Evolutionary conservation across 1,139 yeast species (phyloP).

Genomic region (Pneumocystis oryctolagi): DNA sequence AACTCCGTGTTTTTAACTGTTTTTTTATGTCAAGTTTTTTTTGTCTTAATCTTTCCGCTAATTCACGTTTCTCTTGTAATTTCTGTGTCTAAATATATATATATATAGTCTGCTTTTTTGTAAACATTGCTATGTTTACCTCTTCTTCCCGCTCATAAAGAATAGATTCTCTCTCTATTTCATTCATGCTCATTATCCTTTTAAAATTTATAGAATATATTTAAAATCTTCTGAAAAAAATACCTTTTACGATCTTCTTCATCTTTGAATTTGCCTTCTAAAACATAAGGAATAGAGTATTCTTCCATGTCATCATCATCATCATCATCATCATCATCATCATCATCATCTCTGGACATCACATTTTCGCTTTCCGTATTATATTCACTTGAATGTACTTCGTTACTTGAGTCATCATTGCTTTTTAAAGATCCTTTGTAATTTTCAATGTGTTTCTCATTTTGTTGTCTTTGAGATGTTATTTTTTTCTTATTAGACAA

Average conservation of each 20-base stretch:
- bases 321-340: conserved; percentile 30
- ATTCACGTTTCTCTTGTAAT: conserved; percentile 63
- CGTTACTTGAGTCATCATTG: conserved; percentile 19
- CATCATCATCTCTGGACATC: conserved; percentile 27
- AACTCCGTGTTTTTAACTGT: conserved; percentile 23
- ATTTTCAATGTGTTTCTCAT: conserved; percentile 16
- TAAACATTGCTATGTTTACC: conserved; percentile 33
- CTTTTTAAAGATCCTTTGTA: conserved; percentile 19
- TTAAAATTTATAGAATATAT: not conserved
- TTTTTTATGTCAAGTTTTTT: conserved; percentile 22
- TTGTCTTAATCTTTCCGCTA: conserved; percentile 63
- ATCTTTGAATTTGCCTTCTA: conserved; percentile 81
- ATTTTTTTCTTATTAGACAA: conserved; percentile 22
- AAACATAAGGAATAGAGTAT: conserved; percentile 63
- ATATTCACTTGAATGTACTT: conserved; percentile 15
- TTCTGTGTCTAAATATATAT: conserved; percentile 27
- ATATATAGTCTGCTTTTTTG: not conserved
- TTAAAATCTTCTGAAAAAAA: not conserved
- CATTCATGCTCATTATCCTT: conserved; percentile 59
- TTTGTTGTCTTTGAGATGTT: conserved; percentile 18
- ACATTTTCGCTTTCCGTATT: conserved; percentile 20
- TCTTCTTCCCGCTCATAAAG: conserved; percentile 86
- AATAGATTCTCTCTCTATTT: conserved; percentile 78
- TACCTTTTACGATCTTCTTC: conserved; percentile 51
- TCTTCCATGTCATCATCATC: conserved; percentile 32